Evolutionary conservation across 2,329 filamentous ascomycete genomes (phyloP).

Genomic region (Alternaria gansuensis): DNA sequence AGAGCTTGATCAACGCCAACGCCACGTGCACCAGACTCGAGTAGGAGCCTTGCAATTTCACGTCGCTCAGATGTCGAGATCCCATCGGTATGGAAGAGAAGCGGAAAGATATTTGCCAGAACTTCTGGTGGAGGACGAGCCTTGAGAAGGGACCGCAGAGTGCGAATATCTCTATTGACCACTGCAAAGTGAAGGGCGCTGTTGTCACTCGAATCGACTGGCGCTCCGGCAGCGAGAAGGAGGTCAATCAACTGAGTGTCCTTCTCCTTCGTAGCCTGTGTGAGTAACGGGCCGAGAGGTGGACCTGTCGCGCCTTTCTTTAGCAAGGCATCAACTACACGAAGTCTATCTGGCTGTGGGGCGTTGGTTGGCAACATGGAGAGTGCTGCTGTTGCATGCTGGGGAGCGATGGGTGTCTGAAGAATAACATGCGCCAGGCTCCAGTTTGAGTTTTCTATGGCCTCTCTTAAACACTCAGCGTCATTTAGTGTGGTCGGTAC

Average conservation of each 20-base stretch:
- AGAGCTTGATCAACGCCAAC: constrained; percentile 43
- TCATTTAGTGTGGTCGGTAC: constrained; percentile 43
- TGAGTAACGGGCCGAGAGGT: constrained; percentile 41
- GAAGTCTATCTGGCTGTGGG: constrained; percentile 37
- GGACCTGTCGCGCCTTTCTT: constrained; percentile 41
- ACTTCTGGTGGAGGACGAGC: constrained; percentile 33
- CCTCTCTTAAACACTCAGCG: constrained; percentile 43
- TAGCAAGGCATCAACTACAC: constrained; percentile 37
- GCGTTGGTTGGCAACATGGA: constrained; percentile 32
- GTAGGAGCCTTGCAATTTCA: constrained; percentile 33
- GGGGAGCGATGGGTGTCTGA: constrained; percentile 32
- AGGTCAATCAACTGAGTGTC: constrained; percentile 42
- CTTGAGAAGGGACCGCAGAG: constrained; percentile 34
- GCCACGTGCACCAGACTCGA: constrained; percentile 41
- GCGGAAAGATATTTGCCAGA: constrained; percentile 37
- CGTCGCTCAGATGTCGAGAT: constrained; percentile 37
- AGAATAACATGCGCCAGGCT: constrained; percentile 40
- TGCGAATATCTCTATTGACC: constrained; percentile 34
- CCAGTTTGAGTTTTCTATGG: constrained; percentile 45
- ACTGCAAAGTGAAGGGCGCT: constrained; percentile 38
- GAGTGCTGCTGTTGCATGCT: constrained; percentile 43
- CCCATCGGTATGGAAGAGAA: constrained; percentile 26
- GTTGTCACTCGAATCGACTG: constrained; percentile 32
- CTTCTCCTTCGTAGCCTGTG: constrained; percentile 41
- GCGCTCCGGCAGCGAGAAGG: constrained; percentile 40